A percentile compares a stretch with the other conserved stretches of the same genome.
These are phyloP conservation scores for Geotrichum phurueaensis DNA, from an alignment of 1,139 yeast genomes.

Conservation along the genomic window DNA sequence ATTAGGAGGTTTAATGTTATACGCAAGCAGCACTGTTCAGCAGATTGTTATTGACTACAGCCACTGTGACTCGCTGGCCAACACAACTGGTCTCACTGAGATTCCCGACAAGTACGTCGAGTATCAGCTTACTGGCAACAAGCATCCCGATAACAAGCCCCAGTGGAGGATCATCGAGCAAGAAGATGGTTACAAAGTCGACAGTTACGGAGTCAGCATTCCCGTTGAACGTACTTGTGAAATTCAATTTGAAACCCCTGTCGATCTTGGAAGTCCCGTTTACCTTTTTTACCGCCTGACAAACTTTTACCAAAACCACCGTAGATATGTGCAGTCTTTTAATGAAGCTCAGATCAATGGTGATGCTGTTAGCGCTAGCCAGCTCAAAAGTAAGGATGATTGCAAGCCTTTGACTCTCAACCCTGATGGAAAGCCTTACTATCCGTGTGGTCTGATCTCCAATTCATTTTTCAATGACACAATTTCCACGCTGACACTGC, in stretches of 20 bases:
- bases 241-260: constrained; percentile 73
- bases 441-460: constrained; percentile 96
- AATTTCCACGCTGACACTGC: constrained; percentile 47
- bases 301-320: constrained; percentile 85
- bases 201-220: constrained; percentile 18
- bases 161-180: constrained; percentile 61
- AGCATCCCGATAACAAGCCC: constrained; percentile 37
- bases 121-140: constrained; percentile 44
- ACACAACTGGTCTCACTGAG: constrained; percentile 45
- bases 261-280: constrained; percentile 67
- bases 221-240: constrained; percentile 46
- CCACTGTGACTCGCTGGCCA: constrained; percentile 61
- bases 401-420: constrained; percentile 75
- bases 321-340: constrained; percentile 85
- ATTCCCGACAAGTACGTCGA: constrained; percentile 57
- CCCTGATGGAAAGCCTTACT: constrained; percentile 50
- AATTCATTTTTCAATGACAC: constrained; percentile 91
- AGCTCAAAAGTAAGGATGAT: constrained; percentile 72
- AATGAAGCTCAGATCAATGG: constrained; percentile 90
- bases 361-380: constrained; percentile 47
- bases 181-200: constrained; percentile 17
- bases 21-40: constrained; percentile 69
- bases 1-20: constrained; percentile 84
- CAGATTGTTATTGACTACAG: constrained; percentile 79
- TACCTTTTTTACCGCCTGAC: constrained; percentile 75